Evolutionary conservation across 192 early-diverging fungal species (phyloP), one percentile per base, ranked within the genome.

Genomic region (Backusella morwellensis): DNA sequence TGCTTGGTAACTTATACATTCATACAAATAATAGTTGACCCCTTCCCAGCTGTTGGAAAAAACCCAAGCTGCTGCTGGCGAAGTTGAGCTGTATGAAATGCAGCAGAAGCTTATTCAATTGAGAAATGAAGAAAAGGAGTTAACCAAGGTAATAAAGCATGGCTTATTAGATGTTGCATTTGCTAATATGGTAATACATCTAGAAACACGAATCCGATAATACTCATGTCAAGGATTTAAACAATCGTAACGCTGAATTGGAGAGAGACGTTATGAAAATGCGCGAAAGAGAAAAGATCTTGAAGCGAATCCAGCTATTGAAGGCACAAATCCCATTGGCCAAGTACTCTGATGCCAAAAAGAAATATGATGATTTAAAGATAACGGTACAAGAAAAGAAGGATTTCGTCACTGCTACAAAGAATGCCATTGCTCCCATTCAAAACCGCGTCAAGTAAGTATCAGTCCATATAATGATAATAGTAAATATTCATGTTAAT

Each of bases 61-160:
- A 79, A 99, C 97, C 5, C 94, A 97, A 78, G 79, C 89, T 7
- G 96, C 97, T 0, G 92, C 92, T 17, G 96, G 95, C 5, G 89
- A 88, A 23, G 80, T 82, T 3, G 84, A 95, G 54, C 78, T 98
- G 73, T 41, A 89, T 8, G 80, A 82, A 35, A 84, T 85, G 80
- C 97, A 97, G 69, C 74, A 91, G 21, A 77, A 91, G 52, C 84
- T 99, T 29, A 90, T 91, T 15, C 78, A 80, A 7, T 68, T 85
- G 66, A 85, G 90, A 70, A 75, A 78, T 1, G 79, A 92, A 36
- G 85, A 94, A 76, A 90, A 86, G 42, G 67, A 75, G 4, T 59
- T 88, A 7, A 59, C 78, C 59, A 66, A 68, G 40, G 88, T 90
- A 79, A 35, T 44, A 47, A 12, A 17, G 19, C 15, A 44, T 17